phyloP scores from a whole-genome alignment of 139 green algal genomes.

The Micractinium sp. region DNA sequence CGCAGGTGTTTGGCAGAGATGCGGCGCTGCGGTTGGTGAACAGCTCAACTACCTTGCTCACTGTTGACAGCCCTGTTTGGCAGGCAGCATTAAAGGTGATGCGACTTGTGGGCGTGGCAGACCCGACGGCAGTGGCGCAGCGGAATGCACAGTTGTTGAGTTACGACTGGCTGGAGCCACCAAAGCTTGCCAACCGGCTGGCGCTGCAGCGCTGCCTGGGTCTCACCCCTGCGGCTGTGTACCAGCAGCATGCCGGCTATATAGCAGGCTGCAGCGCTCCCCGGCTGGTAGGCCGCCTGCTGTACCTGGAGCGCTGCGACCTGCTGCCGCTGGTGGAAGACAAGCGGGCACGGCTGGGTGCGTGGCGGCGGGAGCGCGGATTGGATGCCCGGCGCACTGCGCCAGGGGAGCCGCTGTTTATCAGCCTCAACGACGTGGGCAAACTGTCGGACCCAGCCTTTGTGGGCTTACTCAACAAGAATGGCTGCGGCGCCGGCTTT shows the following conservation, averaged over 20 bases:
- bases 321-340: conserved; percentile 12
- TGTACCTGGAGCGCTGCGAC: conserved; percentile 12
- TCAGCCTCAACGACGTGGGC: background rate
- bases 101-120: too few species aligned
- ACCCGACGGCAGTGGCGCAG: too few species aligned
- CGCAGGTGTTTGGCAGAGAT: conserved; percentile 9
- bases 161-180: background rate
- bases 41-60: too few species aligned
- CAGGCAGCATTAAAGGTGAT: too few species aligned
- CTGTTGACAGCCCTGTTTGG: too few species aligned
- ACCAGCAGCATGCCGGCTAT: background rate
- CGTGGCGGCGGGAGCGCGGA: conserved; percentile 16
- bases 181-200: background rate
- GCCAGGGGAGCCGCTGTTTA: background rate
- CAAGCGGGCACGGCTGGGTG: background rate
- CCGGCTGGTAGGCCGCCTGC: background rate
- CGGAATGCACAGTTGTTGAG: background rate
- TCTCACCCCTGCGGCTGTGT: background rate
- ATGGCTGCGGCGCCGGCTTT: too few species aligned
- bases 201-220: conserved; percentile 18
- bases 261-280: background rate
- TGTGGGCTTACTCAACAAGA: background rate
- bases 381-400: background rate
- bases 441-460: background rate
- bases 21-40: background rate